Base-by-base conservation (phyloP, 2,329 filamentous ascomycete species). In the Botrytis paeoniae region DNA sequence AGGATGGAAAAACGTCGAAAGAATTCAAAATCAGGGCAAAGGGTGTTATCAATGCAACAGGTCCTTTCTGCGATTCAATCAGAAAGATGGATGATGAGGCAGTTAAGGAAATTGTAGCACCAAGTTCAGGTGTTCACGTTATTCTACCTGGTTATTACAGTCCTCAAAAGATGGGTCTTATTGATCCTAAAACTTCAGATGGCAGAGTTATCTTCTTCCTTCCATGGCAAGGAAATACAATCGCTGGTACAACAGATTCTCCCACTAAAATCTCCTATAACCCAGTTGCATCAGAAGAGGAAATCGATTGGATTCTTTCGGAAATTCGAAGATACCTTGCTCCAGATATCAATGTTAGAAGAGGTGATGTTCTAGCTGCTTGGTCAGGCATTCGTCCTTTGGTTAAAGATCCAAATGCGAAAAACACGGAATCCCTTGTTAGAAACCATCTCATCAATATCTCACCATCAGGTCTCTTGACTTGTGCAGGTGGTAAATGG, bases 131-230 rank as follows among this genome's bases (percentile, higher is more conserved):
- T 78, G 93, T 95, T 41, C 94, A 97, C 82, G 88, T 97, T 75
- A 92, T 97, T 76, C 88, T 97, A 3, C 94, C 94, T 35, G 93
- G 93, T 65, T 97, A 96, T 84, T 96, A 92, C 85, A 93, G 91
- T 78, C 93, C 93, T 61, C 87, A 90, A 32, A 91, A 94, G 80
- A 96, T 97, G 93, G 94, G 94, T 75, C 86, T 97, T 59, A 93
- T 97, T 78, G 94, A 97, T 79, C 93, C 94, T 8, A 89, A 90
- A 59, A 96, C 94, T 2, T 97, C 93, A 1, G 94, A 97, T 80
- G 94, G 94, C 32, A 89, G 94, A 81, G 94, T 97, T 68, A 95
- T 97, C 80, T 97, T 97, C 88, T 97, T 97, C 86, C 86, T 97
- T 59, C 94, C 94, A 35, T 97, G 94, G 94, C 93, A 97, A 84